Percentiles rank a stretch among this genome's conserved stretches.
Conservation (phyloP, 1,284 basidiomycete genomes). For the Ganoderma multipileum region DNA sequence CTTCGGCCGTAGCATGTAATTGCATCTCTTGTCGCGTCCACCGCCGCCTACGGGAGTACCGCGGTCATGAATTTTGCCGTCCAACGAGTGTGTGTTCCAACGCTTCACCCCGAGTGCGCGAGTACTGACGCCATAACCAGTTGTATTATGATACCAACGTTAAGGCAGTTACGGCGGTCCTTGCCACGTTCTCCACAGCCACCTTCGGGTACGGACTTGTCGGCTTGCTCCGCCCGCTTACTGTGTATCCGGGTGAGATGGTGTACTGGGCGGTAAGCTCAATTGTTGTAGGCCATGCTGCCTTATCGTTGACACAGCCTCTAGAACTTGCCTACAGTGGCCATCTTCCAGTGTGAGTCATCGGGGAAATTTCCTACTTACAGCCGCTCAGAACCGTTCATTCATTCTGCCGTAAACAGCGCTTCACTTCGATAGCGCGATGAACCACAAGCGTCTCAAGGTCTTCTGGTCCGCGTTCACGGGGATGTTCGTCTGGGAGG, state of each 20-base stretch:
- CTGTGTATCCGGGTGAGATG: slow-evolving; percentile 76
- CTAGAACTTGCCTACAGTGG: slow-evolving; percentile 63
- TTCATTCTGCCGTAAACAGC: slow-evolving; percentile 39
- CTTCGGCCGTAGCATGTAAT: slow-evolving; percentile 56
- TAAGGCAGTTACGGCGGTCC: slow-evolving; percentile 61
- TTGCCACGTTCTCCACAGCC: slow-evolving; percentile 70
- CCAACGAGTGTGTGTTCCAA: slow-evolving; percentile 52
- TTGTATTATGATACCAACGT: slow-evolving; percentile 67
- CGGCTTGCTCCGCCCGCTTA: slow-evolving; percentile 61
- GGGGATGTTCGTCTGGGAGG: slow-evolving; percentile 62
- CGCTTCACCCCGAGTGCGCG: slow-evolving; percentile 51
- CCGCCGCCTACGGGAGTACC: slow-evolving; percentile 57
- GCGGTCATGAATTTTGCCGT: slow-evolving; percentile 68
- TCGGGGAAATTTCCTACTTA: not conserved
- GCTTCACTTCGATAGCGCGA: slow-evolving; percentile 56
- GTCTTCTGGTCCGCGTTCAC: slow-evolving; percentile 67
- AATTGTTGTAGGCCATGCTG: slow-evolving; percentile 13
- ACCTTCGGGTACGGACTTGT: slow-evolving; percentile 70
- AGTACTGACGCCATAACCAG: slow-evolving; percentile 37
- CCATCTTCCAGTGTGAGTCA: slow-evolving; percentile 65
- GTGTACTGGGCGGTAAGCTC: slow-evolving; percentile 65
- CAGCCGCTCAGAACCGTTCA: not conserved
- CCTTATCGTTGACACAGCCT: slow-evolving; percentile 1
- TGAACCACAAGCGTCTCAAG: slow-evolving; percentile 60
- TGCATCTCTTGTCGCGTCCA: slow-evolving; percentile 65